Base-by-base conservation (phyloP, 1,284 basidiomycete genomes). In the Microbotryum scabiosae region DNA sequence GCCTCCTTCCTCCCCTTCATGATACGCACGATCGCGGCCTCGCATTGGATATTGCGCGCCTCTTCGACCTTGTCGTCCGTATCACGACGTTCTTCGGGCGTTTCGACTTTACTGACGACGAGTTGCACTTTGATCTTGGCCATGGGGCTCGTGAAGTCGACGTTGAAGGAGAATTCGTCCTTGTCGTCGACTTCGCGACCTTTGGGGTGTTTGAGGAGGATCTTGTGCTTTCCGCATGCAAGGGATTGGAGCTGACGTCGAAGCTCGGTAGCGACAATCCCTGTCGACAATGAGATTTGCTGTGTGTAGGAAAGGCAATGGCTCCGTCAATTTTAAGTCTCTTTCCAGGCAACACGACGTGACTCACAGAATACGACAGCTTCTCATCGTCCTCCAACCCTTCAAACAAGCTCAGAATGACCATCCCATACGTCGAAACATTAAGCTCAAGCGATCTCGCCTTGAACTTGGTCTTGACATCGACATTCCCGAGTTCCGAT, bases 1-100 rank as follows among this genome's bases (percentile, higher is more conserved):
- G 97, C 85, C 59, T 82, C 82, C 75, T 97, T 97, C 63, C 93
- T 79, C 73, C 91, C 86, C 78, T 99, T 98, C 96, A 99, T 98
- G 45, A 97, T 86, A 46, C 96, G 85, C 26, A 98, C 96, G 64
- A 98, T 88, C 72, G 90, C 97, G 2, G 93, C 93, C 90, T 98
- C 94, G 49, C 86, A 89, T 73, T 94, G 87, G 73, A 90, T 86
- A 69, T 81, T 85, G 50, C 96, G 79, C 75, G 97, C 93, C 74
- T 97, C 94, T 53, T 96, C 93, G 25, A 99, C 85, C 64, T 88
- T 85, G 69, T 86, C 87, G 64, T 84, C 83, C 16, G 96, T 99
- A 74, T 97, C 93, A 75, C 85, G 88, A 61, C 90, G 80, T 77
- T 98, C 94, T 67, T 89, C 87, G 1, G 78, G 81, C 52, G 78